Evolutionary conservation across 75 land plant species (phyloP), one percentile per base, ranked within the genome.

Genomic region (Chamaecyparis obtusa): DNA sequence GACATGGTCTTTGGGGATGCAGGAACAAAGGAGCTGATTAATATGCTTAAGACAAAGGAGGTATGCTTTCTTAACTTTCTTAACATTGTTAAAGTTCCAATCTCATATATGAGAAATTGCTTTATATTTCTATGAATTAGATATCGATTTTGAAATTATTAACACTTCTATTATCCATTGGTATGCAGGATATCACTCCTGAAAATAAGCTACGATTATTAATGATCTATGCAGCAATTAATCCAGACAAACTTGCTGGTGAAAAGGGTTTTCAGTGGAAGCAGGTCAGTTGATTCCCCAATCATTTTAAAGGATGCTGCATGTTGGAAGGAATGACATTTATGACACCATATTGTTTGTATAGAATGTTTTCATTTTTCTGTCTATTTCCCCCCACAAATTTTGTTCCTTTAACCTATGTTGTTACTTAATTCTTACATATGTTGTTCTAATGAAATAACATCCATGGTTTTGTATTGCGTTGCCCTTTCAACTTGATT

Each of bases 1-100:
- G 98, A 97, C 79, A 90, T 98, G 69, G 96, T 97, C 21, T 98
- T 96, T 95, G 99, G 99, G 43, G 96, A 95, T 95, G 99, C 97
- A 46, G 97, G 99, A 85, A 92, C 94, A 74, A 98, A 98, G 86
- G 99, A 98, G 48, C 89, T 98, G 60, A 92, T 98, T 11, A 96
- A 92, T 84, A 90, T 96, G 67, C 86, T 97, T 17, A 96, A 91
- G 41, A 88, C 91, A 76, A 95, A 97, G n/a, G 93, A 90, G 95
- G 99, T 97, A 33, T 27, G 44, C 36, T 80, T 41, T 35, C 39
- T 88, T 3, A 24, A 49, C 36, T 80, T 41, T 35, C 39, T 88
- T 3, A 24, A 49, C 41, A 32, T 46, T 46, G 30, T 44, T 30
- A 81, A 81, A 27, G 27, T 46, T 27, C 15, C 46, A 81, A 43